A percentile compares a stretch with the other conserved stretches of the same genome.
Conservation (phyloP, 148 eudicot genomes). For the Cornus suecica region DNA sequence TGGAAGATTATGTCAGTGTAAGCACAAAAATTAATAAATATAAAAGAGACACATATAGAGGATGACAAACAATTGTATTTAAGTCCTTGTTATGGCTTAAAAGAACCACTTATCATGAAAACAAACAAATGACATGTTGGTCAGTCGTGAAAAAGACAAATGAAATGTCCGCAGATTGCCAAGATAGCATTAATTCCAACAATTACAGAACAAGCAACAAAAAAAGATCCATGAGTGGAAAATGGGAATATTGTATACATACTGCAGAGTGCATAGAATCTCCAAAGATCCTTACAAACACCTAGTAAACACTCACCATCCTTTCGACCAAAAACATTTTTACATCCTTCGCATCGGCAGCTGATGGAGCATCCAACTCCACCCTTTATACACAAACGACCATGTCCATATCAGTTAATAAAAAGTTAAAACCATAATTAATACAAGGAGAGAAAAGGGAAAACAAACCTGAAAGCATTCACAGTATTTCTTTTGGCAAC, state of each 20-base stretch:
- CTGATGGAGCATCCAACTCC: constrained; percentile 95
- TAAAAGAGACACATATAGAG: background rate
- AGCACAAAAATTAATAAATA: no score
- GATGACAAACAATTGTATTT: background rate
- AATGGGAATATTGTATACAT: background rate
- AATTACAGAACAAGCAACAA: no score
- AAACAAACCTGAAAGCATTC: constrained; percentile 98
- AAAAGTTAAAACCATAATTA: background rate
- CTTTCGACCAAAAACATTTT: constrained; percentile 87
- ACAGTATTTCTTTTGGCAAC: constrained; percentile 91
- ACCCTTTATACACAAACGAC: constrained; percentile 48
- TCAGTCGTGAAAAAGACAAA: no score
- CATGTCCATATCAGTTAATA: background rate
- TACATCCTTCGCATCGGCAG: constrained; percentile 96
- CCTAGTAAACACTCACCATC: constrained; percentile 50
- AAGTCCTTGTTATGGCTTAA: background rate
- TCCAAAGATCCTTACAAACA: background rate
- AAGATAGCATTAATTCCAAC: background rate
- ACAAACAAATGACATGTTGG: background rate
- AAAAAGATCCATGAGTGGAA: background rate
- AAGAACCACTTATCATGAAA: background rate
- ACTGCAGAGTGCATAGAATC: background rate
- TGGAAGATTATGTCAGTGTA: no score
- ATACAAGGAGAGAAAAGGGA: background rate
- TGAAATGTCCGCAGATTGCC: background rate